Conservation (phyloP, 1,284 basidiomycete species). For the Trichosporon inkin region DNA sequence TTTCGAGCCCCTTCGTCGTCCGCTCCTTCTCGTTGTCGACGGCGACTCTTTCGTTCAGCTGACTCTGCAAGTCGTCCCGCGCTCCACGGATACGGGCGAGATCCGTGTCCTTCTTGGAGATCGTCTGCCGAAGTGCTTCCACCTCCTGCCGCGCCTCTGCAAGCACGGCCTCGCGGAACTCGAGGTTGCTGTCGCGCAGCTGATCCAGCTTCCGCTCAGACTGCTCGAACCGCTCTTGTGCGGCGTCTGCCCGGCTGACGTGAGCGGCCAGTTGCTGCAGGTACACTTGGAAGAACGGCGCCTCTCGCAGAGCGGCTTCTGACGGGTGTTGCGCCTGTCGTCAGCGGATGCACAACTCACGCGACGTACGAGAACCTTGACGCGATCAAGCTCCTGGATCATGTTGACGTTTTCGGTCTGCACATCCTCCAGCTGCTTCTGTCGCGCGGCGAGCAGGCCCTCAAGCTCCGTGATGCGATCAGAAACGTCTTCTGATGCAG, state of each 20-base stretch:
- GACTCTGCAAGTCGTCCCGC: constrained; percentile 69
- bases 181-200: constrained; percentile 34
- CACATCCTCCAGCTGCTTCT: constrained; percentile 33
- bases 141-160: constrained; percentile 37
- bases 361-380: constrained; percentile 30
- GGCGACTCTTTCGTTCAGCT: constrained; percentile 67
- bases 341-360: constrained; percentile 5
- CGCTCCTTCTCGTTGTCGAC: constrained; percentile 61
- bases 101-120: constrained; percentile 65
- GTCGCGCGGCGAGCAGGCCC: constrained; percentile 11
- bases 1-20: constrained; percentile 68
- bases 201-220: constrained; percentile 39
- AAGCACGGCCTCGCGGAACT: constrained; percentile 41
- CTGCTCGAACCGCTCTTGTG: constrained; percentile 33
- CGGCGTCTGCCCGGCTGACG: constrained; percentile 31
- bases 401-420: constrained; percentile 30
- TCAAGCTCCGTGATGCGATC: constrained; percentile 3
- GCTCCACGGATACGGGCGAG: constrained; percentile 70
- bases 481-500: not conserved
- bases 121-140: constrained; percentile 39
- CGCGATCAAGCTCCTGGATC: constrained; percentile 38
- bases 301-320: constrained; percentile 36
- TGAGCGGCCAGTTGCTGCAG: constrained; percentile 38
- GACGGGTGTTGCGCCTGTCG: constrained; percentile 35
- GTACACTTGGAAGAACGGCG: constrained; percentile 47